Evolutionary conservation across 805 yeast species (phyloP), one percentile per base, ranked within the genome.

Genomic region (Hanseniaspora valbyensis): DNA sequence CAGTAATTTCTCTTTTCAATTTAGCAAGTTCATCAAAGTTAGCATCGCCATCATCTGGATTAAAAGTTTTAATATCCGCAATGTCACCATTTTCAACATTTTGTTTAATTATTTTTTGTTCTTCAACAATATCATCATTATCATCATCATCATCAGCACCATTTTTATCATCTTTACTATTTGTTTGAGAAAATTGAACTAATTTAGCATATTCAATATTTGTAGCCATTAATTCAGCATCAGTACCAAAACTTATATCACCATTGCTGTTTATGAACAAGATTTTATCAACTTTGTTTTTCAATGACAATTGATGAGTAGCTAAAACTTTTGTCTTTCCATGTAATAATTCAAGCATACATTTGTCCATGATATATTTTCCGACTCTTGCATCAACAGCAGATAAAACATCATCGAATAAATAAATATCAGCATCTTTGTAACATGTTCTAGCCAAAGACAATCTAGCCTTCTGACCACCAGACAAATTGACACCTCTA

Each of bases 361-460:
- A 83, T 16, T 72, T 61, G 44, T 76, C 71, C 68, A 81, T 74
- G 44, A 82, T 80, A 58, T 80, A 82, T 53, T 74, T 73, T 13
- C 88, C 89, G 40, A 82, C 89, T 56, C 80, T 77, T 24, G 86
- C 85, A 63, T 82, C 89, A 26, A 82, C 89, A 12, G 90, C 89
- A 63, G 81, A 75, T 44, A 82, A 69, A 13, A 81, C 83, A 59
- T 82, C 90, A 60, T 82, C 90, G 46, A 82, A 63, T 50, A 82
- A 60, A 18, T 79, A 66, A n/a, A 81, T 78, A 53, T 80, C 83
- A 19, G 71, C 73, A 28, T 77, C 67, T 3, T 79, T 74, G 57
- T 82, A 82, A 2, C 81, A 82, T 0, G 88, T 80, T 60, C 89
- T 70, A 6, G 89, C 89, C 53, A 82, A 66, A 56, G 76, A 72